Base-by-base conservation (phyloP, 1,284 basidiomycete species). In the Malassezia dermatis region DNA sequence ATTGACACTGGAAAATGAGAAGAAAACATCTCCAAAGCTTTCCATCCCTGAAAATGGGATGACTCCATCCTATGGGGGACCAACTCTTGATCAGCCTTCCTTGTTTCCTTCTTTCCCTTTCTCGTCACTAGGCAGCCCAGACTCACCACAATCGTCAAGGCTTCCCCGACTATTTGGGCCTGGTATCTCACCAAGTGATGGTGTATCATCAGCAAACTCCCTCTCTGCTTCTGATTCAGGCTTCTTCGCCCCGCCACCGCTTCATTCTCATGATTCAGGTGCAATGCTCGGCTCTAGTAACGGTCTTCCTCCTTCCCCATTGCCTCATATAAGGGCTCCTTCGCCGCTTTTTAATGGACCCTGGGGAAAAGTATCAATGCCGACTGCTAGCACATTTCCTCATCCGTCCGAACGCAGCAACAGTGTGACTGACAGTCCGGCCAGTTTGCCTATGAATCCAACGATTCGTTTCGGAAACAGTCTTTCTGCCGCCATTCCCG, bases 391-490 rank as follows among this genome's bases (percentile, higher is more conserved):
- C 19, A 21, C 19, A 6, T 39, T 39, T 12, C 4, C 32, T 5
- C 11, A 15, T 4, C 41, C 41, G 12, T 3, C 41, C 41, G 41
- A 27, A 15, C 41, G 15, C 41, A n/a, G 30, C 21, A 21, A 17
- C 31, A 31, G 21, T 32, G 21, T 34, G 15, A 11, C 19, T 10
- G 17, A 27, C 5, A 27, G n/a, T 39, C 46, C 46, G 6, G 32
- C 32, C 8, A 13, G 19, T 3, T 17, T 48, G 31, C 46, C 46
- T 2, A 28, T 31, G 32, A 48, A 35, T 23, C 44, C 44, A 13
- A 32, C 28, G 2, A 37, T 57, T 10, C 49, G 48, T 5, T 57
- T 57, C 26, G 51, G 44, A 4, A 35, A 28, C 5, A 45, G 43
- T 15, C 17, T 50, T 13, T 40, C 45, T 19, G 32, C 53, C 10